phyloP scores from a whole-genome alignment of 805 yeast genomes.

The Hanseniaspora occidentalis region DNA sequence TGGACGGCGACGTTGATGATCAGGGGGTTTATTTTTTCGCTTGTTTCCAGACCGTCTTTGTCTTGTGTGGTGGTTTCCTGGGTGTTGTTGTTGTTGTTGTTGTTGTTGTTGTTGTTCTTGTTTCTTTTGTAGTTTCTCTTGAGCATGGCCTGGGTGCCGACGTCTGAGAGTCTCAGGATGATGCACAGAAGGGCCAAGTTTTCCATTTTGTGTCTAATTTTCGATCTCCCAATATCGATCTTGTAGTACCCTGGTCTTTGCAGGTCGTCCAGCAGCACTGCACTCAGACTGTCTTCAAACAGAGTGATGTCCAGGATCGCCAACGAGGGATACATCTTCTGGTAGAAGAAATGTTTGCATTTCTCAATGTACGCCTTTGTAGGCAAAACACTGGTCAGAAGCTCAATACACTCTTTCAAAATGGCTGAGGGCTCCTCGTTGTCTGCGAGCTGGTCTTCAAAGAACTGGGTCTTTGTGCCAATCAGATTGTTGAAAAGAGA shows the following conservation, averaged over 20 bases:
- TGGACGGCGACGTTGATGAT: slow-evolving; percentile 16
- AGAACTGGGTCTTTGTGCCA: slow-evolving; percentile 2
- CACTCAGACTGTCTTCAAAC: slow-evolving; percentile 20
- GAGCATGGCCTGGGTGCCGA: neutral
- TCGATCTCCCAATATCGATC: slow-evolving; percentile 16
- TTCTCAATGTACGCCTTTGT: slow-evolving; percentile 14
- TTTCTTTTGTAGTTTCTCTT: no score
- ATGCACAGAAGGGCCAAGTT: slow-evolving; percentile 16
- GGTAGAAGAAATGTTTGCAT: slow-evolving; percentile 19
- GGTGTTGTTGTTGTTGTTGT: no score
- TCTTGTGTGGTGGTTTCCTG: slow-evolving; percentile 6
- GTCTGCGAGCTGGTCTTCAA: slow-evolving; percentile 18
- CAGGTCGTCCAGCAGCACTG: slow-evolving; percentile 13
- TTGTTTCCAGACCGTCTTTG: slow-evolving; percentile 9
- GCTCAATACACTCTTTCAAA: slow-evolving; percentile 13
- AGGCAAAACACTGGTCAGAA: slow-evolving; percentile 17
- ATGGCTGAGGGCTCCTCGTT: slow-evolving; percentile 17
- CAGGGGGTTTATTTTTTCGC: slow-evolving; percentile 14
- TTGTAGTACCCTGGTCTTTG: slow-evolving; percentile 12
- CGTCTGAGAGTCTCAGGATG: slow-evolving; percentile 15
- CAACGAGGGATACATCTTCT: slow-evolving; percentile 16
- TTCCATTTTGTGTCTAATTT: slow-evolving; percentile 20
- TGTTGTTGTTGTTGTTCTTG: no score
- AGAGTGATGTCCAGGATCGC: slow-evolving; percentile 18
- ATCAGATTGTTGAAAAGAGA: slow-evolving; percentile 1